Evolutionary conservation across 208 protist species (phyloP).

Genomic region (Angomonas desouzai): DNA sequence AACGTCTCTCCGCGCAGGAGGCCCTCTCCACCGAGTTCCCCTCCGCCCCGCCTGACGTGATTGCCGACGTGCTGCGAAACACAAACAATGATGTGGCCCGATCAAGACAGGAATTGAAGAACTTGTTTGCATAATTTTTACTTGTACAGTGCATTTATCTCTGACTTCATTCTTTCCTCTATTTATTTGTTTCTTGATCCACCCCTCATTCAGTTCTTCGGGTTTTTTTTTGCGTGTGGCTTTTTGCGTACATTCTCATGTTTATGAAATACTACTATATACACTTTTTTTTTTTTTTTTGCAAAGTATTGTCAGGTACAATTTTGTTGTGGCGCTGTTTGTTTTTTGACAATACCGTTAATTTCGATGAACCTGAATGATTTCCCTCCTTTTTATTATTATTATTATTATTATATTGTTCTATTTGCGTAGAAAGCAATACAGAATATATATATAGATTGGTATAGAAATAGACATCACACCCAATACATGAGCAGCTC

Average conservation of each 20-base stretch:
- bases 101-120: slow-evolving; percentile 44
- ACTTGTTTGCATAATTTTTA: slow-evolving; percentile 41
- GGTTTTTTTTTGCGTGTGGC: too few species aligned
- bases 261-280: background rate
- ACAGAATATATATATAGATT: too few species aligned
- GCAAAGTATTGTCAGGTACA: background rate
- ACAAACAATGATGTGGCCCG: slow-evolving; percentile 32
- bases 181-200: background rate
- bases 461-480: too few species aligned
- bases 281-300: slow-evolving; percentile 20
- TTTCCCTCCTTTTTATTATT: too few species aligned
- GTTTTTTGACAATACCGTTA: slow-evolving; percentile 13
- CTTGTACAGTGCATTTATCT: background rate
- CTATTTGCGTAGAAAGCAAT: background rate
- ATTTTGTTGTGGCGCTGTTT: slow-evolving; percentile 11
- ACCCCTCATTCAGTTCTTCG: too few species aligned
- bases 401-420: background rate
- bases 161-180: background rate
- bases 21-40: slow-evolving; percentile 54
- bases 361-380: too few species aligned
- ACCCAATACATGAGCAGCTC: background rate
- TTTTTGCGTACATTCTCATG: background rate
- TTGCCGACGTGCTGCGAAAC: slow-evolving; percentile 46
- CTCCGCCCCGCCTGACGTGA: slow-evolving; percentile 41
- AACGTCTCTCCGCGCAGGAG: slow-evolving; percentile 26